Evolutionary conservation across 495 filamentous ascomycete genomes (phyloP).

Genomic region (Penicillium cinerascens): DNA sequence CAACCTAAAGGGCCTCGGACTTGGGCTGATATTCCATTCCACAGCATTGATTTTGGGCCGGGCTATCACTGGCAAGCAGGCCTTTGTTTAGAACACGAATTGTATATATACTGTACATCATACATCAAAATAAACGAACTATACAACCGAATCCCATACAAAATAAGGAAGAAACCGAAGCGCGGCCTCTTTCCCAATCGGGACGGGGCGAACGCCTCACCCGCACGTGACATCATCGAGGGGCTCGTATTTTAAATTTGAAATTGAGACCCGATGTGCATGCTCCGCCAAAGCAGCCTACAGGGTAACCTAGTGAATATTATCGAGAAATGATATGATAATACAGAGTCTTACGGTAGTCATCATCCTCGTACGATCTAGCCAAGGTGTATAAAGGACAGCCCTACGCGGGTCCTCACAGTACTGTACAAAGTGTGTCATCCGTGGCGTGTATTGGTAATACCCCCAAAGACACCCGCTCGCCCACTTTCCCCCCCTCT

Average conservation of each 20-base stretch:
- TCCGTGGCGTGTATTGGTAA: slow-evolving; percentile 25
- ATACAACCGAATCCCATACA: slow-evolving; percentile 1
- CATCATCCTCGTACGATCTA: not conserved
- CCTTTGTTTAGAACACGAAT: slow-evolving; percentile 49
- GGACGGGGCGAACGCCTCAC: slow-evolving; percentile 19
- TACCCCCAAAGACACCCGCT: slow-evolving; percentile 14
- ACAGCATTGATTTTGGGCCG: slow-evolving; percentile 64
- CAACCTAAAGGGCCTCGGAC: not conserved
- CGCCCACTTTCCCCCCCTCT: slow-evolving; percentile 29
- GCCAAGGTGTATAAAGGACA: not conserved
- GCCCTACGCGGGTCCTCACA: slow-evolving; percentile 8
- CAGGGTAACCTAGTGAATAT: not conserved
- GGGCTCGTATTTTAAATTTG: slow-evolving; percentile 11
- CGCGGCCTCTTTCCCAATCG: slow-evolving; percentile 15
- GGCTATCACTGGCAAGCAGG: slow-evolving; percentile 68
- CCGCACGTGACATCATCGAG: slow-evolving; percentile 35
- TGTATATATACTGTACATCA: slow-evolving; percentile 2
- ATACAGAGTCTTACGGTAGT: not conserved
- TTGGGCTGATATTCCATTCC: slow-evolving; percentile 6
- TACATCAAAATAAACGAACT: not conserved
- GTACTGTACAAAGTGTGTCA: slow-evolving; percentile 13
- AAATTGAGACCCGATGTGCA: not conserved
- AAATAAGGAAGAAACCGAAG: slow-evolving; percentile 2
- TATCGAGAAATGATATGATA: not conserved
- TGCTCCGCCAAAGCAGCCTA: not conserved